phyloP scores from a whole-genome alignment of 495 filamentous ascomycete species.

The Xylaria telfairii region DNA sequence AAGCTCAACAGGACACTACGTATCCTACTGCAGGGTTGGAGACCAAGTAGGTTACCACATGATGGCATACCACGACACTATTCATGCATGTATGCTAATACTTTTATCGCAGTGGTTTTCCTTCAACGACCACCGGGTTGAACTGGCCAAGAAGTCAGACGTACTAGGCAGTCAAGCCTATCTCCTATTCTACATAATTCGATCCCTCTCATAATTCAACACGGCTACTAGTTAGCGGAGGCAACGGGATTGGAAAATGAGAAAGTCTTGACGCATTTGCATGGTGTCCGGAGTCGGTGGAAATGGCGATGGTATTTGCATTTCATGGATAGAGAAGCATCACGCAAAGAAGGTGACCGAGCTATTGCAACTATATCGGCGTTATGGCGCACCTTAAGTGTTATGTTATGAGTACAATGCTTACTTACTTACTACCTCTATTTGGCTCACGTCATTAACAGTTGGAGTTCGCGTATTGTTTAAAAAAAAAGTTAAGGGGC shows the following conservation, averaged over 20 bases:
- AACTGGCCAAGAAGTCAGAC: constrained; percentile 74
- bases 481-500: too few species aligned
- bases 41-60: constrained; percentile 64
- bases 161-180: constrained; percentile 85
- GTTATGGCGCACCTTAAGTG: background rate
- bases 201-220: constrained; percentile 56
- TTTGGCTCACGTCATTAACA: background rate
- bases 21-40: constrained; percentile 80
- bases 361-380: background rate
- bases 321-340: constrained; percentile 34
- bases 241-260: background rate
- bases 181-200: constrained; percentile 83
- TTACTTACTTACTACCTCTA: too few species aligned
- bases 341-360: constrained; percentile 14
- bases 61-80: background rate
- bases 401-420: too few species aligned
- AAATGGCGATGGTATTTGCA: constrained; percentile 23
- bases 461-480: background rate
- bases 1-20: constrained; percentile 68
- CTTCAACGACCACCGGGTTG: constrained; percentile 92
- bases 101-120: constrained; percentile 71
- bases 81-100: constrained; percentile 5
- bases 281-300: constrained; percentile 28
- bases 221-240: background rate
- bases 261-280: constrained; percentile 37